Conservation (phyloP, 2,329 filamentous ascomycete species). For the Xylaria sp. region DNA sequence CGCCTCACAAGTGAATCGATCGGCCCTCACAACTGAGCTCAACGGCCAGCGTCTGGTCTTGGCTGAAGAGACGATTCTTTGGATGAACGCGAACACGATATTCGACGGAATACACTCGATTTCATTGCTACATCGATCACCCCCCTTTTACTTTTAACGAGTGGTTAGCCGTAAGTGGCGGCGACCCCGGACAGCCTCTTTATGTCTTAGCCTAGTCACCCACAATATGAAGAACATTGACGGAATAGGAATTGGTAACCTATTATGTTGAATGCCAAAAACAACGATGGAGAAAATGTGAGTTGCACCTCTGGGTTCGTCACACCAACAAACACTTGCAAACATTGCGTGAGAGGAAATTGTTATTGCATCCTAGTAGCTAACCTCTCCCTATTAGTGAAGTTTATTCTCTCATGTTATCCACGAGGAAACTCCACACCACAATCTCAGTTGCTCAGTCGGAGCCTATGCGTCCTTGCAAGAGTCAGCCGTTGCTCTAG, state of each 20-base stretch:
- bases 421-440: not conserved
- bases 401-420: not conserved
- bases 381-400: too few relatives aligned
- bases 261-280: not conserved
- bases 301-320: not conserved
- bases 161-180: too few relatives aligned
- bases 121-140: too few relatives aligned
- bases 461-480: not conserved
- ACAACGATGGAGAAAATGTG: not conserved
- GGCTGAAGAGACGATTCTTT: not conserved
- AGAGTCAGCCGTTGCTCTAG: not conserved
- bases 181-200: too few relatives aligned
- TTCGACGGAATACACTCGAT: too few relatives aligned
- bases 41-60: not conserved
- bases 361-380: not conserved
- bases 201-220: too few relatives aligned
- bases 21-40: not conserved
- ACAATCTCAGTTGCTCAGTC: not conserved
- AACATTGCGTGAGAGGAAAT: not conserved
- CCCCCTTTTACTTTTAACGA: too few relatives aligned
- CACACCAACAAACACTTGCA: not conserved
- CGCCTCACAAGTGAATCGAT: slow-evolving; percentile 29
- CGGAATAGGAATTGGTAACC: too few relatives aligned
- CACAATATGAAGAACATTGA: too few relatives aligned
- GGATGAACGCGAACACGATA: not conserved